These are phyloP conservation scores for Mercurialis annua DNA, from an alignment of 345 rosid genomes.

Conservation along the genomic window DNA sequence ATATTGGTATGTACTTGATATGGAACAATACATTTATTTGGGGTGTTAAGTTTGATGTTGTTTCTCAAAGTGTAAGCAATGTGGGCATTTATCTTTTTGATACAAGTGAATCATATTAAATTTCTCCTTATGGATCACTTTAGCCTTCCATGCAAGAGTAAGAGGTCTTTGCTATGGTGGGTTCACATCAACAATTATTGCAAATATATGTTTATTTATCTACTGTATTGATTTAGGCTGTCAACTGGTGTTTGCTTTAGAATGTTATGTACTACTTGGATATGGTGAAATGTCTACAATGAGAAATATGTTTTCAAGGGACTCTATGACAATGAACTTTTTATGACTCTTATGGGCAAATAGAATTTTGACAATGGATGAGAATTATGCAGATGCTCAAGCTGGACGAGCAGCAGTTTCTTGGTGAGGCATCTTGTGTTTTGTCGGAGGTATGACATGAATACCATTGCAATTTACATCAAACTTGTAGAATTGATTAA, in stretches of 20 bases:
- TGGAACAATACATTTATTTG: neutral
- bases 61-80: no score
- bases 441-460: conserved; percentile 54
- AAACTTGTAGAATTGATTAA: neutral
- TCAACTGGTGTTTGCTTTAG: neutral
- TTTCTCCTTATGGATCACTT: neutral
- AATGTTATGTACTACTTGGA: neutral
- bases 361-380: conserved; percentile 11
- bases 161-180: neutral
- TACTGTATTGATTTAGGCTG: neutral
- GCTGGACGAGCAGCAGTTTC: conserved; percentile 70
- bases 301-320: neutral
- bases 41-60: neutral
- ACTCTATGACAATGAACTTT: neutral
- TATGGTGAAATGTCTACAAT: neutral
- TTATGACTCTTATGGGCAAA: neutral
- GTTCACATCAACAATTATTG: neutral
- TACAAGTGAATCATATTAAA: neutral
- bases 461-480: conserved; percentile 7
- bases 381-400: conserved; percentile 53
- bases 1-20: neutral
- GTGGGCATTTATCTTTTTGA: neutral
- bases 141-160: neutral
- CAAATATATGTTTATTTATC: neutral
- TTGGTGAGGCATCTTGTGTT: conserved; percentile 60